Percentiles rank a stretch among this genome's conserved stretches.
Evolutionary conservation across 2,329 filamentous ascomycete species (phyloP).

Genomic region (Stemphylium vesicarium): DNA sequence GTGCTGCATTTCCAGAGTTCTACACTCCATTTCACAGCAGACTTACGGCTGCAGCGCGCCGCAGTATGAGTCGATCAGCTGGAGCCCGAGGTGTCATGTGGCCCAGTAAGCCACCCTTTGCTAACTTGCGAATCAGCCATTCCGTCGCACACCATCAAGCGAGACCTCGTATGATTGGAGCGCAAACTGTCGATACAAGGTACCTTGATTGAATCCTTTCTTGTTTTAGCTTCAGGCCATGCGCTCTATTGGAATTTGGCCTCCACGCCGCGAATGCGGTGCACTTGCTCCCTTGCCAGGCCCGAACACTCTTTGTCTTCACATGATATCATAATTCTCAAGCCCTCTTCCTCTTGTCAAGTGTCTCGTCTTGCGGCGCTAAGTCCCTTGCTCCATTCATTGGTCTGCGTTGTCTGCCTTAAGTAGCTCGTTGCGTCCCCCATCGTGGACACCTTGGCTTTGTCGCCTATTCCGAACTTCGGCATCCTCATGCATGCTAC

Average conservation of each 20-base stretch:
- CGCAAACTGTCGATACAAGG: conserved; percentile 38
- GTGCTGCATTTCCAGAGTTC: conserved; percentile 16
- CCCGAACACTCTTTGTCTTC: conserved; percentile 29
- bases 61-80: conserved; percentile 46
- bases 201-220: conserved; percentile 44
- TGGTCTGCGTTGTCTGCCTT: conserved; percentile 32
- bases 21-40: conserved; percentile 28
- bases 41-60: conserved; percentile 34
- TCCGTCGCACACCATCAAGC: conserved; percentile 46
- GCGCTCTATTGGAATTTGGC: conserved; percentile 42
- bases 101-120: conserved; percentile 46
- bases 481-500: conserved; percentile 32
- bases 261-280: conserved; percentile 37
- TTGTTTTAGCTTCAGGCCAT: conserved; percentile 48
- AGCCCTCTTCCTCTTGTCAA: conserved; percentile 25
- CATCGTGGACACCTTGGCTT: conserved; percentile 28
- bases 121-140: conserved; percentile 46
- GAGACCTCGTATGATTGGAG: conserved; percentile 39
- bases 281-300: conserved; percentile 32
- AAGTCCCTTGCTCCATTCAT: conserved; percentile 24
- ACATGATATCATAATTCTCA: conserved; percentile 42
- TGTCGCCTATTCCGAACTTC: conserved; percentile 35
- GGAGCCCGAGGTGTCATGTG: conserved; percentile 44
- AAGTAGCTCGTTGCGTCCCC: conserved; percentile 40
- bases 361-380: conserved; percentile 35